A percentile compares a stretch with the other conserved stretches of the same genome.
These are phyloP conservation scores for Collybiopsis confluens DNA, from an alignment of 768 basidiomycete species.

Conservation along the genomic window DNA sequence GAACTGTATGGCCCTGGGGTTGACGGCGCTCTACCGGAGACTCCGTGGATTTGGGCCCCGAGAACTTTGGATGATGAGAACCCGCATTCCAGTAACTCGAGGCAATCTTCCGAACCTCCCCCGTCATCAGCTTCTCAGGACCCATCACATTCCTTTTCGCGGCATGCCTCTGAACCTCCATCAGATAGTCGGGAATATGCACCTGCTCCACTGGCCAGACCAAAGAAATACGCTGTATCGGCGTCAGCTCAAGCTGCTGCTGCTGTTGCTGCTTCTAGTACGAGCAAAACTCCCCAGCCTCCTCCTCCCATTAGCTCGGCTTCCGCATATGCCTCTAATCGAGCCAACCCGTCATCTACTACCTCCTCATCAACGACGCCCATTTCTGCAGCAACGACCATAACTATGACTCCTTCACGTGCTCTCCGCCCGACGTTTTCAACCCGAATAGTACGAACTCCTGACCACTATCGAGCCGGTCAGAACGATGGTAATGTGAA, in stretches of 20 bases:
- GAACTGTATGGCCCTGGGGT: constrained; percentile 28
- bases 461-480: constrained; percentile 46
- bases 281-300: constrained; percentile 9
- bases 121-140: constrained; percentile 14
- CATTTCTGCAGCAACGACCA: background rate
- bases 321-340: constrained; percentile 8
- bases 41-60: constrained; percentile 77
- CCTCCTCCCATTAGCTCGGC: constrained; percentile 7
- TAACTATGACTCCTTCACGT: constrained; percentile 34
- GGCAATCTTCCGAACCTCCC: constrained; percentile 16
- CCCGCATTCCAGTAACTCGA: constrained; percentile 11
- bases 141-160: constrained; percentile 11
- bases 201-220: constrained; percentile 1
- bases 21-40: constrained; percentile 36
- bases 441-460: constrained; percentile 63
- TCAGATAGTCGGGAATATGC: constrained; percentile 13
- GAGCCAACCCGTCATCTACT: background rate
- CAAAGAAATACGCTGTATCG: constrained; percentile 1
- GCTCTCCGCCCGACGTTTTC: constrained; percentile 69
- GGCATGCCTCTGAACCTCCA: constrained; percentile 19
- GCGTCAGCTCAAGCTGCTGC: background rate
- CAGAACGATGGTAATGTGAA: background rate
- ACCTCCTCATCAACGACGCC: background rate
- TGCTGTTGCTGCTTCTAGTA: too few relatives aligned
- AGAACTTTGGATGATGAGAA: constrained; percentile 33